Conservation (phyloP, 2,329 filamentous ascomycete genomes). For the Neoascochyta sp. region DNA sequence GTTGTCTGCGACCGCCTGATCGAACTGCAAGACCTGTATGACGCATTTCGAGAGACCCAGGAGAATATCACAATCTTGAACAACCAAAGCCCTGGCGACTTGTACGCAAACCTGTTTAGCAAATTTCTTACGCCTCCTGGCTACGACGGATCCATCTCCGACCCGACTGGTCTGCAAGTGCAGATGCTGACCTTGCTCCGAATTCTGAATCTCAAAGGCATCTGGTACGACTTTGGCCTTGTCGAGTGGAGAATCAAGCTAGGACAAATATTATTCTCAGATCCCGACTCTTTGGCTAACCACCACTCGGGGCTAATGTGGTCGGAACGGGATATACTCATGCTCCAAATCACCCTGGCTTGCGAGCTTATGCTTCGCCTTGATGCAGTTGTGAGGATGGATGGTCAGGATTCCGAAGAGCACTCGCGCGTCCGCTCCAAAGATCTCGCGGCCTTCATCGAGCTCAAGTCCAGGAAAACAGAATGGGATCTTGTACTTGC, state of each 20-base stretch:
- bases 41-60: conserved; percentile 52
- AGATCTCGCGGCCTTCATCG: conserved; percentile 47
- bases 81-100: conserved; percentile 51
- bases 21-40: conserved; percentile 52
- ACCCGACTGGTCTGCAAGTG: conserved; percentile 61
- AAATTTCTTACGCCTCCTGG: conserved; percentile 42
- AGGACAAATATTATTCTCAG: conserved; percentile 67
- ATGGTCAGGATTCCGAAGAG: conserved; percentile 32
- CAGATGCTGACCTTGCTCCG: conserved; percentile 67
- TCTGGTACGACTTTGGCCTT: conserved; percentile 71
- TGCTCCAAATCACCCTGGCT: conserved; percentile 54
- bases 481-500: conserved; percentile 56
- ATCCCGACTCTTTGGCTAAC: conserved; percentile 20
- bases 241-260: conserved; percentile 72
- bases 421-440: conserved; percentile 42
- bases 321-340: conserved; percentile 50
- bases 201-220: conserved; percentile 60
- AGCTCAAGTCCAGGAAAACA: conserved; percentile 49
- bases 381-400: conserved; percentile 44
- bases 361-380: conserved; percentile 54
- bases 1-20: conserved; percentile 36
- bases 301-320: conserved; percentile 22
- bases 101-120: conserved; percentile 44
- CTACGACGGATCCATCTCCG: conserved; percentile 44
- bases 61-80: conserved; percentile 51